Percentiles rank a stretch among this genome's conserved stretches.
phyloP scores from a whole-genome alignment of 495 filamentous ascomycete genomes.

The Patellaria atrata region DNA sequence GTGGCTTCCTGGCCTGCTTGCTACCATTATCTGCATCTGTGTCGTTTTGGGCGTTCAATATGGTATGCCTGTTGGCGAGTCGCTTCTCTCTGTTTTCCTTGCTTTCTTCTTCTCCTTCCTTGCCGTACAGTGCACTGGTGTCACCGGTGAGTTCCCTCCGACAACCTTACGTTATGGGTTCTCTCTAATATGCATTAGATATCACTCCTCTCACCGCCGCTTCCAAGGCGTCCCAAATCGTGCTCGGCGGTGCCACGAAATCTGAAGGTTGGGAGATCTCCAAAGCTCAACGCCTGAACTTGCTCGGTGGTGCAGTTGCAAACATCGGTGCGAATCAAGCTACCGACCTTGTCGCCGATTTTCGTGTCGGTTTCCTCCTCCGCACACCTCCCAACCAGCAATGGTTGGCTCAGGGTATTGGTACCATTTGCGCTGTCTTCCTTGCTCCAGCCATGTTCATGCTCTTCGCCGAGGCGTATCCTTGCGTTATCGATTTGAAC shows the following conservation, averaged over 20 bases:
- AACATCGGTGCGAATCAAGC: slow-evolving; percentile 44
- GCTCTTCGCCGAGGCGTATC: slow-evolving; percentile 50
- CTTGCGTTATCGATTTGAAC: slow-evolving; percentile 40
- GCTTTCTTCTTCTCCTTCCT: slow-evolving; percentile 58
- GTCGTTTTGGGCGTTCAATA: slow-evolving; percentile 47
- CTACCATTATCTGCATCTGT: slow-evolving; percentile 38
- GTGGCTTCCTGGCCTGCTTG: slow-evolving; percentile 40
- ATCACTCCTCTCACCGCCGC: slow-evolving; percentile 49
- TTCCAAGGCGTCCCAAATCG: slow-evolving; percentile 52
- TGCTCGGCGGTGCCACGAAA: slow-evolving; percentile 47
- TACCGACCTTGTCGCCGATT: slow-evolving; percentile 40
- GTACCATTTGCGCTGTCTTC: slow-evolving; percentile 46
- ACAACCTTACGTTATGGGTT: not conserved
- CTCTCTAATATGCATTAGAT: slow-evolving; percentile 20
- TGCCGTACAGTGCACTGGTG: slow-evolving; percentile 47
- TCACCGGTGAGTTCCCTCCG: slow-evolving; percentile 26
- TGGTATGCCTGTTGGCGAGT: slow-evolving; percentile 45
- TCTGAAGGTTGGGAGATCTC: slow-evolving; percentile 30
- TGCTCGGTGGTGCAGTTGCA: slow-evolving; percentile 47
- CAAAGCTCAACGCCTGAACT: slow-evolving; percentile 44
- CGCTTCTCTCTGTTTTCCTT: slow-evolving; percentile 44
- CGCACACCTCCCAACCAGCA: slow-evolving; percentile 47
- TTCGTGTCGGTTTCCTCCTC: slow-evolving; percentile 49
- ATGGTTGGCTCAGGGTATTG: slow-evolving; percentile 48
- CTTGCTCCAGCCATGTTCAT: slow-evolving; percentile 48